phyloP scores from a whole-genome alignment of 2,329 filamentous ascomycete species.

The Pestalotiopsis fici region DNA sequence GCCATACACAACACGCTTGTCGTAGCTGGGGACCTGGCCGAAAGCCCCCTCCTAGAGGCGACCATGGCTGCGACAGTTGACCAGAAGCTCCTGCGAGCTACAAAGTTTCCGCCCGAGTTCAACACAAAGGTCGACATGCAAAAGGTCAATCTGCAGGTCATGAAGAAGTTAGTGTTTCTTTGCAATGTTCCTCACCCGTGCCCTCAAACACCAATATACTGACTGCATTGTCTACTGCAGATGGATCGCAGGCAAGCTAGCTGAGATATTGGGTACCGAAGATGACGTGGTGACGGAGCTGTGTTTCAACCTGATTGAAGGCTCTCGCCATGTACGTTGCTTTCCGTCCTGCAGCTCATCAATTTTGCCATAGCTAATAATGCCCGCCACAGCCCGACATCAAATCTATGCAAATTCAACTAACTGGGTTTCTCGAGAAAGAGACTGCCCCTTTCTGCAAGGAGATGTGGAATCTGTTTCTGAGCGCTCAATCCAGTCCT shows the following conservation, averaged over 20 bases:
- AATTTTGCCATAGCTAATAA: not conserved
- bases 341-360: not conserved
- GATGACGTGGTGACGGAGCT: constrained; percentile 96
- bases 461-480: constrained; percentile 86
- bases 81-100: constrained; percentile 84
- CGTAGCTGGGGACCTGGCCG: not conserved
- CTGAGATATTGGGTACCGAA: constrained; percentile 84
- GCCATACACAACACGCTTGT: not conserved
- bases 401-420: constrained; percentile 90
- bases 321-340: constrained; percentile 69
- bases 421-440: constrained; percentile 93
- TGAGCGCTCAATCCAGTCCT: constrained; percentile 86
- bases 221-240: constrained; percentile 44
- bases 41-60: not conserved
- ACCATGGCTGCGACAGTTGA: constrained; percentile 82
- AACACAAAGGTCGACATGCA: constrained; percentile 94
- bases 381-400: constrained; percentile 76
- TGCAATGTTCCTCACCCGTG: not conserved
- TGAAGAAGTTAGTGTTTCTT: constrained; percentile 77
- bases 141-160: constrained; percentile 95
- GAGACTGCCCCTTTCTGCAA: constrained; percentile 89
- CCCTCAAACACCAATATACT: not conserved
- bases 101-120: constrained; percentile 93
- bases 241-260: constrained; percentile 91
- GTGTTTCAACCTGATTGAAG: constrained; percentile 70